phyloP scores from a whole-genome alignment of 192 early-diverging fungal genomes.

The Phlyctochytrium bullatum region DNA sequence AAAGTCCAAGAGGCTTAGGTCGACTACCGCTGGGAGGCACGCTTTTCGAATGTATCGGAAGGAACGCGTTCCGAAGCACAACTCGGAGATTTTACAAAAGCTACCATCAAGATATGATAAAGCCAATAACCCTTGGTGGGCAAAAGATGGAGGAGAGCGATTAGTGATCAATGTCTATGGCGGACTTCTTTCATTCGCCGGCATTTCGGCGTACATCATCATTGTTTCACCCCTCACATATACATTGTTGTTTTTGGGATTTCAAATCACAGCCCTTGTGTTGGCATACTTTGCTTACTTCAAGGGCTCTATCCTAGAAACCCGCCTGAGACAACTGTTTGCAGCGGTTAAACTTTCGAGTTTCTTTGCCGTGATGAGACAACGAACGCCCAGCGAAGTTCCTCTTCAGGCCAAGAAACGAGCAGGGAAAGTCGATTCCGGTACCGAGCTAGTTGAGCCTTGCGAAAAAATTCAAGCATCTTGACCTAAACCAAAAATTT shows the following conservation, averaged over 20 bases:
- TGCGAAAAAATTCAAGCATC: too few species aligned
- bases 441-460: too few species aligned
- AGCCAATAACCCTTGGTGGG: background rate
- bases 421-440: background rate
- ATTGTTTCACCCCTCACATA: background rate
- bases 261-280: background rate
- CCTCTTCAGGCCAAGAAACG: background rate
- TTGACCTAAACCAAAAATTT: slow-evolving; percentile 53
- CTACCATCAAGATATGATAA: slow-evolving; percentile 16
- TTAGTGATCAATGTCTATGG: background rate
- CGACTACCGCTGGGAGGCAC: slow-evolving; percentile 32
- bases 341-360: too few species aligned
- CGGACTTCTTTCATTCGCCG: background rate
- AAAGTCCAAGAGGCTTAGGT: slow-evolving; percentile 20
- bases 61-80: slow-evolving; percentile 18
- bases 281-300: background rate
- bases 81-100: slow-evolving; percentile 5
- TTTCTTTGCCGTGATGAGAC: background rate
- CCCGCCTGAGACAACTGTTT: background rate
- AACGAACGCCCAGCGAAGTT: background rate
- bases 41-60: slow-evolving; percentile 39
- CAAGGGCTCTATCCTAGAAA: background rate
- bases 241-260: background rate
- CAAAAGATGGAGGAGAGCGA: background rate
- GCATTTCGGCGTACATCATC: background rate